Evolutionary conservation across 768 basidiomycete genomes (phyloP).

Genomic region (Kwoniella sp.): DNA sequence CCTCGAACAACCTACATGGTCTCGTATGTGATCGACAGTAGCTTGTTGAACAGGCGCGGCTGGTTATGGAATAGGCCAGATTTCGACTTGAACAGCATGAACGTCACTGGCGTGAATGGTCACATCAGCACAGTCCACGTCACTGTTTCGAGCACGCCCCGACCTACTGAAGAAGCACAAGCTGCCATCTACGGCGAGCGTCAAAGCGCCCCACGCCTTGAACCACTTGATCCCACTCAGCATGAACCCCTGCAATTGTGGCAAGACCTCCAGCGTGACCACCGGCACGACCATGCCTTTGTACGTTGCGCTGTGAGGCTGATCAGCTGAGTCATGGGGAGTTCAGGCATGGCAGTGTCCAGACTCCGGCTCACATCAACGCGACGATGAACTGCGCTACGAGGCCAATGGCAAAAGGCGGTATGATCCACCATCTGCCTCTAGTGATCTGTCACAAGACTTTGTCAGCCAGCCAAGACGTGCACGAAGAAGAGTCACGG

Average conservation of each 20-base stretch:
- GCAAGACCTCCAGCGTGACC: background rate
- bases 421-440: conserved; percentile 6
- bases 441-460: conserved; percentile 5
- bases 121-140: too few relatives aligned
- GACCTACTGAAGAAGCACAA: conserved; percentile 6
- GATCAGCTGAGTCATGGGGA: background rate
- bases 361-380: conserved; percentile 6
- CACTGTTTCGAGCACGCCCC: too few relatives aligned
- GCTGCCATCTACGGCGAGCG: conserved; percentile 1
- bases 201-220: conserved; percentile 3
- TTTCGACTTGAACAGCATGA: conserved; percentile 6
- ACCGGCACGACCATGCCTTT: background rate
- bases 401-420: conserved; percentile 4
- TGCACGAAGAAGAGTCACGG: too few relatives aligned
- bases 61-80: conserved; percentile 9
- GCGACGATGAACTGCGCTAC: background rate
- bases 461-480: too few relatives aligned
- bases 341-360: background rate
- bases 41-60: background rate
- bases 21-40: conserved; percentile 3
- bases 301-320: background rate
- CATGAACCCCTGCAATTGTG: background rate
- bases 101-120: too few relatives aligned
- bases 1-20: conserved; percentile 9
- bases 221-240: background rate